These are phyloP conservation scores for Paramecium pentaurelia DNA, from an alignment of 73 alveolate genomes.

Conservation along the genomic window DNA sequence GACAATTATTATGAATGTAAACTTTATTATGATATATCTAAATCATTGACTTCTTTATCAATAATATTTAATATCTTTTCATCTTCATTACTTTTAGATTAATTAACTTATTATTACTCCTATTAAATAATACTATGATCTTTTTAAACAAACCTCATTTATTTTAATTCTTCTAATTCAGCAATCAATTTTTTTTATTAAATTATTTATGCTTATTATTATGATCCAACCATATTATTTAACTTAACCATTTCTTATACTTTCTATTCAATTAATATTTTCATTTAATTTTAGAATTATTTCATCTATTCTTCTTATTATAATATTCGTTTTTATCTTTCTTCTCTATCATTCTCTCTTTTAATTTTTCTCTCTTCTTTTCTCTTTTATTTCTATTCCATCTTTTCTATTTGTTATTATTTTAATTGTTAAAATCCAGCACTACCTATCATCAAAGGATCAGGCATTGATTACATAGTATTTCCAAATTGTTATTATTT, in stretches of 20 bases:
- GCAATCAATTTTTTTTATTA: neutral
- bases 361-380: slow-evolving; percentile 14
- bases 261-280: neutral
- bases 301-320: neutral
- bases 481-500: neutral
- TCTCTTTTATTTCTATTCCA: neutral
- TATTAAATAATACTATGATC: neutral
- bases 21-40: neutral
- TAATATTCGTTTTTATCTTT: neutral
- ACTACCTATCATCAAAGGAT: neutral
- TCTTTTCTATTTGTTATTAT: neutral
- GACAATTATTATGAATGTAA: neutral
- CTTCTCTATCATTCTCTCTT: slow-evolving; percentile 23
- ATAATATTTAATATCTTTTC: neutral
- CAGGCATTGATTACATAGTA: neutral
- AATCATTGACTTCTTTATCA: neutral
- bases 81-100: slow-evolving; percentile 22
- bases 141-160: neutral
- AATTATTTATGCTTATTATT: neutral
- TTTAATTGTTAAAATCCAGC: neutral
- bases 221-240: neutral
- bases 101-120: neutral
- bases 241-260: neutral
- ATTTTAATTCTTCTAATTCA: slow-evolving; percentile 13
- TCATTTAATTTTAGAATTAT: neutral